Percentiles rank a stretch among this genome's conserved stretches.
phyloP scores from a whole-genome alignment of 352 stramenopile species.

The Phytophthora boehmeriae region DNA sequence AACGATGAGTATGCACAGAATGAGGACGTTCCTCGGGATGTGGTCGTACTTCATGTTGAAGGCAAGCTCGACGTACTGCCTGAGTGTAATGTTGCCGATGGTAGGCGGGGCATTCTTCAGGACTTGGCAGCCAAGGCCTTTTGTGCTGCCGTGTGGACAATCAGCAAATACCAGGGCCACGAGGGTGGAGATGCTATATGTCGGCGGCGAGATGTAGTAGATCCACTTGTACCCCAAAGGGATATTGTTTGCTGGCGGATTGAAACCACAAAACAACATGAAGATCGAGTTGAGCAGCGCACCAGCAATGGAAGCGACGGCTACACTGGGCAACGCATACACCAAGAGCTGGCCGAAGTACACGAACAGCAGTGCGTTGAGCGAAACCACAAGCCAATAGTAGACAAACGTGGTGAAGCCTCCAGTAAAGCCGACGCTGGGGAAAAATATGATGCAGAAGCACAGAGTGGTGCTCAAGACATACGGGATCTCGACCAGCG shows the following conservation, averaged over 20 bases:
- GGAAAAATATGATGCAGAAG: slow-evolving; percentile 39
- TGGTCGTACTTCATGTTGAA: slow-evolving; percentile 57
- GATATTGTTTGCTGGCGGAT: slow-evolving; percentile 47
- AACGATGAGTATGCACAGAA: slow-evolving; percentile 43
- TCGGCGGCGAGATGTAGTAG: slow-evolving; percentile 43
- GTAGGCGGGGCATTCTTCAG: slow-evolving; percentile 20
- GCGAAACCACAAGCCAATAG: slow-evolving; percentile 49
- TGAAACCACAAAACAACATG: slow-evolving; percentile 53
- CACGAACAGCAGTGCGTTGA: slow-evolving; percentile 49
- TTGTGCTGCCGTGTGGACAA: slow-evolving; percentile 21
- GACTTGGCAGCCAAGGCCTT: slow-evolving; percentile 30
- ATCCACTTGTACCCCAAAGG: slow-evolving; percentile 55
- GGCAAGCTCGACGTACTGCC: slow-evolving; percentile 45
- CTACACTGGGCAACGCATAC: slow-evolving; percentile 38
- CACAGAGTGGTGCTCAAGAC: slow-evolving; percentile 20
- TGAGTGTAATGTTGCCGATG: slow-evolving; percentile 33
- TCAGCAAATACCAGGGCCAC: slow-evolving; percentile 31
- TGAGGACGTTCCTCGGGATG: slow-evolving; percentile 38
- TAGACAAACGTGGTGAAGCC: slow-evolving; percentile 36
- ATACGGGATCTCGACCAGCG: slow-evolving; percentile 76
- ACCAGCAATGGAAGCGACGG: slow-evolving; percentile 33
- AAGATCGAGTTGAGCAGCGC: slow-evolving; percentile 50
- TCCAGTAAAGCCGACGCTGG: slow-evolving; percentile 42
- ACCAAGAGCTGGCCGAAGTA: slow-evolving; percentile 50
- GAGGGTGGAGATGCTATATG: slow-evolving; percentile 46